These are phyloP conservation scores for Aspergillus nanangensis DNA, from an alignment of 495 filamentous ascomycete genomes.

Conservation along the genomic window DNA sequence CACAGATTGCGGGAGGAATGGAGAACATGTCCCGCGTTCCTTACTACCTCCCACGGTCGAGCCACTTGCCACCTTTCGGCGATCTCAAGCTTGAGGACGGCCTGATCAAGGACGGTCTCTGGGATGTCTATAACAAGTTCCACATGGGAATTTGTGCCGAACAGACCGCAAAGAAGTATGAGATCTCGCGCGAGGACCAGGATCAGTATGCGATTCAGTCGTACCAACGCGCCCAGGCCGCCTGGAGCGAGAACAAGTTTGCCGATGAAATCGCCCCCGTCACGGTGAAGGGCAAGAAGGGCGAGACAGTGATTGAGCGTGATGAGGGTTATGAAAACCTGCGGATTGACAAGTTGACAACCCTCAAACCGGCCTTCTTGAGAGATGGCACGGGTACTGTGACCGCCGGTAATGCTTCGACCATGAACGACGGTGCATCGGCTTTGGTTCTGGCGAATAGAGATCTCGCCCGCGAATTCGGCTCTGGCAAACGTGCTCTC, in stretches of 20 bases:
- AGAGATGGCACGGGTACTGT: slow-evolving; percentile 82
- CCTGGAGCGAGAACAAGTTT: slow-evolving; percentile 79
- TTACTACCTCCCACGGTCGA: slow-evolving; percentile 79
- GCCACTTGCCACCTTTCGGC: slow-evolving; percentile 75
- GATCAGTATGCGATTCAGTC: slow-evolving; percentile 86
- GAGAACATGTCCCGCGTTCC: slow-evolving; percentile 96
- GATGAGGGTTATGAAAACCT: slow-evolving; percentile 88
- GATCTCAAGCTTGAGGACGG: slow-evolving; percentile 85
- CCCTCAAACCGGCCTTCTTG: slow-evolving; percentile 86
- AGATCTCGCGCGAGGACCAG: slow-evolving; percentile 76
- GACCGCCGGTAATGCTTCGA: slow-evolving; percentile 88
- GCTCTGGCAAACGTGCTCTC: slow-evolving; percentile 65
- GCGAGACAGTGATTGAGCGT: slow-evolving; percentile 67
- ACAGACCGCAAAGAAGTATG: slow-evolving; percentile 83
- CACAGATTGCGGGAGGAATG: slow-evolving; percentile 90
- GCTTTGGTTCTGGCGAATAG: slow-evolving; percentile 82
- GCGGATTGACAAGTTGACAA: slow-evolving; percentile 77
- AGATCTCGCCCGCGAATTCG: slow-evolving; percentile 72
- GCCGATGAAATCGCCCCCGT: slow-evolving; percentile 84
- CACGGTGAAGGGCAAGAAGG: slow-evolving; percentile 78
- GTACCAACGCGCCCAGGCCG: slow-evolving; percentile 81
- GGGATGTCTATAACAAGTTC: slow-evolving; percentile 94
- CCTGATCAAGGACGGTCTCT: slow-evolving; percentile 89
- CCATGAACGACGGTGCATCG: slow-evolving; percentile 89
- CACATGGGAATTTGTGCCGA: slow-evolving; percentile 99